These are phyloP conservation scores for Chlorella sp. DNA, from an alignment of 139 green algal species.

Conservation along the genomic window DNA sequence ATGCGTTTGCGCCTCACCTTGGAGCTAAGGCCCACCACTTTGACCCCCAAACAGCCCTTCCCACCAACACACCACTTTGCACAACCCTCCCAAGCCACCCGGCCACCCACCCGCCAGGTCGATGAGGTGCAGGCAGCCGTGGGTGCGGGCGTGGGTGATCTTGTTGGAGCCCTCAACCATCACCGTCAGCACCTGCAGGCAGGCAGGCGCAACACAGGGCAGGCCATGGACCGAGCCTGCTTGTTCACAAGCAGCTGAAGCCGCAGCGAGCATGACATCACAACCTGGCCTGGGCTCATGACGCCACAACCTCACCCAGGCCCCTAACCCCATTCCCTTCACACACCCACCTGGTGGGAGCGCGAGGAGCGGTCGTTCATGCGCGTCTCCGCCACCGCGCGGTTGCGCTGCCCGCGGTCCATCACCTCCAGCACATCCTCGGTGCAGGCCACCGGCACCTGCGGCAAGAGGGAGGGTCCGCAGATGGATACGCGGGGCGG, in stretches of 20 bases:
- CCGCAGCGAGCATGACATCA: too few species aligned
- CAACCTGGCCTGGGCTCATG: too few species aligned
- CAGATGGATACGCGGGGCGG: too few species aligned
- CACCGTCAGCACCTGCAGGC: constrained; percentile 80
- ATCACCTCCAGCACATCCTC: constrained; percentile 86
- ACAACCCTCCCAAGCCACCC: background rate
- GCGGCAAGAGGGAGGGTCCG: background rate
- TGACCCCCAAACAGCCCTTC: too few species aligned
- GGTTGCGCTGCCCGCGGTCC: constrained; percentile 65
- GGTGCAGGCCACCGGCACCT: constrained; percentile 69
- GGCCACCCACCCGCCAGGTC: constrained; percentile 73
- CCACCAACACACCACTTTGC: too few species aligned
- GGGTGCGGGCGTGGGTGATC: constrained; percentile 58
- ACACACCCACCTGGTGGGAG: constrained; percentile 29
- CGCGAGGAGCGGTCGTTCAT: constrained; percentile 94
- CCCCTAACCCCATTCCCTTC: background rate
- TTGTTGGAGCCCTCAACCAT: constrained; percentile 82
- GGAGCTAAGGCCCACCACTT: too few species aligned
- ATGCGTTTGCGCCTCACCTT: too few species aligned
- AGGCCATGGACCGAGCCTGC: background rate
- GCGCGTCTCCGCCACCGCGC: constrained; percentile 80
- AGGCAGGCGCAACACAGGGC: background rate
- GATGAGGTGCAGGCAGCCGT: constrained; percentile 83
- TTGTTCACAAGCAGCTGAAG: too few species aligned
- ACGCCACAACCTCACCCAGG: background rate